Evolutionary conservation across 495 filamentous ascomycete genomes (phyloP).

Genomic region (Penicillium bovifimosum): DNA sequence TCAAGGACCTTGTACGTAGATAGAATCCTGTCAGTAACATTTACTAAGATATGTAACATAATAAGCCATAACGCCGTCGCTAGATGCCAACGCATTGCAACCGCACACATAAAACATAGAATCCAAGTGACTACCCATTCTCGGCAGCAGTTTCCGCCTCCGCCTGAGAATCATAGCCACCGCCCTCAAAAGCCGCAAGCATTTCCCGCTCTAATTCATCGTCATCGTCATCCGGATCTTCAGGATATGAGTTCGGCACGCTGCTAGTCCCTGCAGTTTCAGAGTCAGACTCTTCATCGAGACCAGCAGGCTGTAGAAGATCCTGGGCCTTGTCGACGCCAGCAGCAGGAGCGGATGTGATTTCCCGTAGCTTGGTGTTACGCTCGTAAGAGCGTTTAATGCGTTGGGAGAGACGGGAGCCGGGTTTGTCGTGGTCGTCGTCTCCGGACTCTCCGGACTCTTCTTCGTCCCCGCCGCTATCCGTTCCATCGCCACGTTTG

Average conservation of each 20-base stretch:
- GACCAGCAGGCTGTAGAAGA: constrained; percentile 48
- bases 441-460: constrained; percentile 26
- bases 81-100: constrained; percentile 34
- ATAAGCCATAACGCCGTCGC: constrained; percentile 45
- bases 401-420: constrained; percentile 41
- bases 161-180: constrained; percentile 31
- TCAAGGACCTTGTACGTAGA: no score
- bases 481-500: constrained; percentile 34
- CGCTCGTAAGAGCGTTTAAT: constrained; percentile 48
- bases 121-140: constrained; percentile 16
- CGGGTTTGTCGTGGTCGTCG: constrained; percentile 30
- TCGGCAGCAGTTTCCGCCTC: constrained; percentile 28
- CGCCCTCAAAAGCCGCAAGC: constrained; percentile 58
- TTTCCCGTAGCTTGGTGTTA: constrained; percentile 41
- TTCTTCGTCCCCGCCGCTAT: constrained; percentile 26
- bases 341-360: constrained; percentile 38
- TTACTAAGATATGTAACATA: not conserved
- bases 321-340: constrained; percentile 30
- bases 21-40: not conserved
- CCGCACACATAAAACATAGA: constrained; percentile 13
- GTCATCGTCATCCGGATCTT: constrained; percentile 46
- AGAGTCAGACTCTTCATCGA: constrained; percentile 39
- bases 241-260: constrained; percentile 16
- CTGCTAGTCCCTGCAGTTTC: constrained; percentile 15
- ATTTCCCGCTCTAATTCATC: constrained; percentile 64